Base-by-base conservation (phyloP, 1,139 yeast species). In the Yarrowia galli region DNA sequence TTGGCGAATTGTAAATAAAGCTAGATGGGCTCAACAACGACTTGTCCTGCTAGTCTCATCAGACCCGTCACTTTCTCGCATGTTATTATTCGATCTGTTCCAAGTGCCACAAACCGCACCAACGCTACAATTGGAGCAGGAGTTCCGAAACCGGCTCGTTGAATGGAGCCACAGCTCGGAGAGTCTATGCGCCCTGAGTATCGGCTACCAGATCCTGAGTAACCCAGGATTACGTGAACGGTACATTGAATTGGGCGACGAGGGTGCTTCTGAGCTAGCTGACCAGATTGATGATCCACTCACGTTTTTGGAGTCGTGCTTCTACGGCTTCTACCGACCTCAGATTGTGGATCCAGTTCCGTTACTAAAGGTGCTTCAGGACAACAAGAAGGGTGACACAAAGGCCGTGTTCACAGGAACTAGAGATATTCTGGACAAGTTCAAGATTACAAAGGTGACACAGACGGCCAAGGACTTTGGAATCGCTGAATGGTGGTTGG, bases 281-380 rank as follows among this genome's bases (percentile, higher is more conserved):
- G 48, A 23, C 6, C 7, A 25, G 12, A 54, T 54, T 25, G 48
- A 54, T 25, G 61, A 54, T 7, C 61, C 61, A 7, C 48, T 54
- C 36, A 54, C 46, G 15, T 54, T 54, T 25, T 12, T 54, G 12
- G 61, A 54, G 10, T 54, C 61, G 25, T 25, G 61, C 18, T 54
- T 54, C 36, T 40, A 54, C 25, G 61, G 61, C 46, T 54, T 54
- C 13, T 54, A 54, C 38, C 61, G 61, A 25, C 61, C 61, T 0
- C 46, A 54, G 12, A 40, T 54, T 13, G 61, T 54, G 38, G 61
- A 54, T n/a, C 61, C 61, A 20, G 61, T 54, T 23, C 46, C 61
- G 0, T 15, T 54, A 3, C 46, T 54, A 4, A 54, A 54, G 20
- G 46, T 40, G 13, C 61, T 54, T 7, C 61, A 54, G 28, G 61